A percentile compares a stretch with the other conserved stretches of the same genome.
These are phyloP conservation scores for Lasiosphaeria ovina DNA, from an alignment of 495 filamentous ascomycete species.

Conservation along the genomic window DNA sequence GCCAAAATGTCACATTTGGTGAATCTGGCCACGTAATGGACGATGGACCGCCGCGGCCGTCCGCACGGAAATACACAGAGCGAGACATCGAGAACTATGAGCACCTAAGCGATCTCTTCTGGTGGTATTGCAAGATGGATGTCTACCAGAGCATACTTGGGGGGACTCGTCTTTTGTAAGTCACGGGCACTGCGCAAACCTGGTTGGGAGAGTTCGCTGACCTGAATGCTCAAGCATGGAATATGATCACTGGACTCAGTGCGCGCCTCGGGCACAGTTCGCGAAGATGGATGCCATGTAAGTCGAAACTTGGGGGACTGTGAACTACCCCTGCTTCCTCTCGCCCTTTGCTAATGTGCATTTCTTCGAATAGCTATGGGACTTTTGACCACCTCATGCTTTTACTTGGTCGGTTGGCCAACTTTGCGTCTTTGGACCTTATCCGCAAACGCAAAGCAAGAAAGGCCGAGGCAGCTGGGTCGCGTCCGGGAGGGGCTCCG, in stretches of 20 bases:
- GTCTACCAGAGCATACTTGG: slow-evolving; percentile 87
- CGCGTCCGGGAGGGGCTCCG: slow-evolving; percentile 11
- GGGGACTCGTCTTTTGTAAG: slow-evolving; percentile 80
- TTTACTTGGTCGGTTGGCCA: slow-evolving; percentile 75
- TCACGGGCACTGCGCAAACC: slow-evolving; percentile 10
- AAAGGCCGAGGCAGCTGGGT: slow-evolving; percentile 32
- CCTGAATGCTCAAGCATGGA: slow-evolving; percentile 59
- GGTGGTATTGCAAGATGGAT: slow-evolving; percentile 97
- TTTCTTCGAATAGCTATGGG: slow-evolving; percentile 56
- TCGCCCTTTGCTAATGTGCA: not conserved
- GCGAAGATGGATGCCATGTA: slow-evolving; percentile 73
- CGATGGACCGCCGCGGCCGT: slow-evolving; percentile 2
- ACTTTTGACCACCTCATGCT: slow-evolving; percentile 83
- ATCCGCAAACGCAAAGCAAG: slow-evolving; percentile 67
- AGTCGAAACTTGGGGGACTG: slow-evolving; percentile 16
- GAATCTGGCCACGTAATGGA: slow-evolving; percentile 23
- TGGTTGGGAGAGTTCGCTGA: not conserved
- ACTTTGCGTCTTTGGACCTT: slow-evolving; percentile 77
- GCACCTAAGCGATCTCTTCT: slow-evolving; percentile 83
- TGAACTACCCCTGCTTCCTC: not conserved
- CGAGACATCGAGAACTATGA: slow-evolving; percentile 77
- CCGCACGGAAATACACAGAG: slow-evolving; percentile 47
- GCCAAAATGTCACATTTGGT: slow-evolving; percentile 32
- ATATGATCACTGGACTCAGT: slow-evolving; percentile 76
- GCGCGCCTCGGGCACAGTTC: slow-evolving; percentile 77